Base-by-base conservation (phyloP, 495 filamentous ascomycete genomes). In the Aspergillus carlsbadensis region DNA sequence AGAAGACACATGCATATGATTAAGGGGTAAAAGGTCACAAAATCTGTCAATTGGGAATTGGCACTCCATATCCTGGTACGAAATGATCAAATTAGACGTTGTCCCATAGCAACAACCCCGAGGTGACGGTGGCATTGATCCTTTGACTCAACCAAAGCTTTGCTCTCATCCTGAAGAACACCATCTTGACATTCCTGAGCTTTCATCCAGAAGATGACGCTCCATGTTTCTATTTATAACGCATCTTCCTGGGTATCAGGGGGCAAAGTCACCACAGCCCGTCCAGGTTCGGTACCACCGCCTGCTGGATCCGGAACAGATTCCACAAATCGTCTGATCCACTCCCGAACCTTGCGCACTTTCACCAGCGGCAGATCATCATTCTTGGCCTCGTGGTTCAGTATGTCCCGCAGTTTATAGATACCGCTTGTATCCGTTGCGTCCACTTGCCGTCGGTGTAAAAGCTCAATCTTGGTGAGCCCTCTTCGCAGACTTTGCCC, bases 301-400 rank as follows among this genome's bases (percentile, higher is more conserved):
- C 70, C 70, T 72, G 59, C 73, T 61, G 55, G 48, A 60, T 73
- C 72, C 59, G 69, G 67, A 33, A 62, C 60, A 29, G 41, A 54
- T 34, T 80, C 85, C 52, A 94, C 87, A 73, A 92, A 94, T 43
- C 76, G 74, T 50, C 84, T 67, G 42, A 89, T 82, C 92, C 91
- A 96, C 53, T 87, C 81, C 52, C 79, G 78, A 44, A 95, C 90
- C 52, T 74, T 79, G 63, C 76, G 73, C 35, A 85, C 80, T 71
- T 91, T 94, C 40, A 75, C 73, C 29, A 83, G 64, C 64, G 81
- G 82, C 47, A 70, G 77, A 68, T 85, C 76, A 34, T 70, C 65
- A 24, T 64, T 52, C 55, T 58, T 58, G 58, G 58, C 66, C 35
- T 52, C 52, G 13, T 64, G 58, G 42, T 56, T 41, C 52, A 53